phyloP scores from a whole-genome alignment of 495 filamentous ascomycete genomes.

The Podospora conica region DNA sequence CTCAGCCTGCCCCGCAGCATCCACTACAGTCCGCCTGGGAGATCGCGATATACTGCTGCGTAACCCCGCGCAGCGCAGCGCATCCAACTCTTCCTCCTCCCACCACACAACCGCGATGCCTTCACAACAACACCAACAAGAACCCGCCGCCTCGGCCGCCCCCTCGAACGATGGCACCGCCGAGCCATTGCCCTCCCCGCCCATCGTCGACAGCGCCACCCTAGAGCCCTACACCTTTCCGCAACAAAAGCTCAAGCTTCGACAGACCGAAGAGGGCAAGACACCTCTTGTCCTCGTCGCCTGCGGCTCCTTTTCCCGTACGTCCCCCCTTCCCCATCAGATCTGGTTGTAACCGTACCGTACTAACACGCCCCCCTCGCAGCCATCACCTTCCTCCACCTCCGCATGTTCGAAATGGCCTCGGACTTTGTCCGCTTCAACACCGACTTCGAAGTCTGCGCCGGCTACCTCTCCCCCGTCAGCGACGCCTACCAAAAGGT shows the following conservation, averaged over 20 bases:
- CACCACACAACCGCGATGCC: background rate
- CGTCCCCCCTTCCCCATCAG: constrained; percentile 1
- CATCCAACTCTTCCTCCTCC: constrained; percentile 1
- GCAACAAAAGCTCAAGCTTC: constrained; percentile 57
- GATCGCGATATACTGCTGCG: background rate
- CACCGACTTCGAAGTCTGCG: constrained; percentile 79
- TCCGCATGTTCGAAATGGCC: constrained; percentile 94
- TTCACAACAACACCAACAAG: background rate
- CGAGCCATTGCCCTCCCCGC: background rate
- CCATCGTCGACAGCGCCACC: constrained; percentile 15
- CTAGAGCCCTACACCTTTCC: constrained; percentile 66
- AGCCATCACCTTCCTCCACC: constrained; percentile 78
- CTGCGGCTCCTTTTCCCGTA: constrained; percentile 75
- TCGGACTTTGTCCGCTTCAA: constrained; percentile 71
- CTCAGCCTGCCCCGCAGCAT: background rate
- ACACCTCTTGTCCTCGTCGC: constrained; percentile 79
- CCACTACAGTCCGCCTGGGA: background rate
- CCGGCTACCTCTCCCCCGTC: constrained; percentile 62
- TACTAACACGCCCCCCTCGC: background rate
- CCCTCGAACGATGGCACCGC: constrained; percentile 1
- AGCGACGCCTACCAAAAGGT: constrained; percentile 85
- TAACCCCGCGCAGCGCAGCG: background rate
- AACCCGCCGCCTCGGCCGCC: constrained; percentile 3
- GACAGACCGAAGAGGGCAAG: constrained; percentile 61
- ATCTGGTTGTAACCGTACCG: background rate